Evolutionary conservation across 2,329 filamentous ascomycete genomes (phyloP).

Genomic region (Harringtonia aguacate): DNA sequence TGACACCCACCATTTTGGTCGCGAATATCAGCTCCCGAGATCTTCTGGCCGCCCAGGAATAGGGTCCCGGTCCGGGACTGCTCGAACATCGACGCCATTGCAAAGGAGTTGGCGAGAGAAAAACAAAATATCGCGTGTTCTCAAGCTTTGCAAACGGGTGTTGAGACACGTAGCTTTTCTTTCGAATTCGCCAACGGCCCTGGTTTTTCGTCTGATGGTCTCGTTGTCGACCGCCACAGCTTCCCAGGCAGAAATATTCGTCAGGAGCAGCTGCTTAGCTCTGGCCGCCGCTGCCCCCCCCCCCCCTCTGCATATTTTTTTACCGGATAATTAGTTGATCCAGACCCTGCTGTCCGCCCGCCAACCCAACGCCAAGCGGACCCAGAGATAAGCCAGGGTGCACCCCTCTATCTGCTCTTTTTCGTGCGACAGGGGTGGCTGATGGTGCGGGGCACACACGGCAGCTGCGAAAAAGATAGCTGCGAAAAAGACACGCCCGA

Average conservation of each 20-base stretch:
- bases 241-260: constrained; percentile 3
- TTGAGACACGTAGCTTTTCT: no score
- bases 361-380: no score
- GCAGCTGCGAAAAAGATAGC: background rate
- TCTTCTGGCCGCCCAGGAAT: constrained; percentile 95
- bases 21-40: constrained; percentile 89
- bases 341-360: constrained; percentile 3
- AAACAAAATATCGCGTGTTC: no score
- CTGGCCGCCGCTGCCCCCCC: no score
- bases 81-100: constrained; percentile 93
- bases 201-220: background rate
- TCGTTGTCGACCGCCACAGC: background rate
- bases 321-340: constrained; percentile 12
- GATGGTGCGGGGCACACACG: constrained; percentile 9
- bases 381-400: background rate
- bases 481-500: background rate
- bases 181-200: no score
- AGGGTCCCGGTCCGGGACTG: constrained; percentile 90
- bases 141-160: no score
- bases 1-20: constrained; percentile 72
- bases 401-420: background rate
- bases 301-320: no score
- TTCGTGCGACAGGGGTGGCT: background rate
- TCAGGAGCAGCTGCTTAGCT: background rate
- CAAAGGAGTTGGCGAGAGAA: constrained; percentile 3